Evolutionary conservation across 2,329 filamentous ascomycete species (phyloP), one percentile per base, ranked within the genome.

Genomic region (Aspergillus sp.): DNA sequence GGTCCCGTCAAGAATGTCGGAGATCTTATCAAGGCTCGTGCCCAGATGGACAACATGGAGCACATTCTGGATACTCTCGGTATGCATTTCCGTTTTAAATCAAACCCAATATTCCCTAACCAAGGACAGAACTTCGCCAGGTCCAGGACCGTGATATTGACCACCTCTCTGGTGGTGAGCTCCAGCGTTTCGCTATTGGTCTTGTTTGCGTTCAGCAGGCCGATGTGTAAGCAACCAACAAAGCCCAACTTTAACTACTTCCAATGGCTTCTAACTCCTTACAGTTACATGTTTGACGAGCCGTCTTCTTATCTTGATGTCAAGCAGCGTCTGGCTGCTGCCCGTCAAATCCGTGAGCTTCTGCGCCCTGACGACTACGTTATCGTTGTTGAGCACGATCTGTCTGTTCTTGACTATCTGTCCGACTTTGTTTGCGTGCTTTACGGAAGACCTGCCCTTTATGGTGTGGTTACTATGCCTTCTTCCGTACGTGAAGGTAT

Each of bases 251-350:
- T 55, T 20, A 50, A 7, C 36, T 45, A 41, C 41, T 2, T 38
- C 2, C 53, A 36, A 22, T 9, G 10, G 13, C 33, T 35, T 36
- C 60, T 64, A 43, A 68, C 47, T 30, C 38, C 3, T n/a, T 46
- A 7, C 60, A 83, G 78, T 10, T 99, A 99, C 82, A 97, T 99
- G 94, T 99, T 99, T 67, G 94, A 99, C 74, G 94, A 99, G 79
- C 95, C 95, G 16, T 97, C 93, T 38, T 99, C 94, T 35, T 99
- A 96, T 75, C 84, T 99, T 53, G 95, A 99, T 88, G 94, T 99
- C 70, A 97, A 97, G 83, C 94, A 99, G 77, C 89, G 94, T 86
- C 80, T 99, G 62, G 89, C 88, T 62, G 94, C 95, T 58, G 93
- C 90, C 64, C 85, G 88, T 64, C 89, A 95, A 63, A 97, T 99